Conservation (phyloP, 176 grass and related monocot genomes). For the Neostapfia colusana region DNA sequence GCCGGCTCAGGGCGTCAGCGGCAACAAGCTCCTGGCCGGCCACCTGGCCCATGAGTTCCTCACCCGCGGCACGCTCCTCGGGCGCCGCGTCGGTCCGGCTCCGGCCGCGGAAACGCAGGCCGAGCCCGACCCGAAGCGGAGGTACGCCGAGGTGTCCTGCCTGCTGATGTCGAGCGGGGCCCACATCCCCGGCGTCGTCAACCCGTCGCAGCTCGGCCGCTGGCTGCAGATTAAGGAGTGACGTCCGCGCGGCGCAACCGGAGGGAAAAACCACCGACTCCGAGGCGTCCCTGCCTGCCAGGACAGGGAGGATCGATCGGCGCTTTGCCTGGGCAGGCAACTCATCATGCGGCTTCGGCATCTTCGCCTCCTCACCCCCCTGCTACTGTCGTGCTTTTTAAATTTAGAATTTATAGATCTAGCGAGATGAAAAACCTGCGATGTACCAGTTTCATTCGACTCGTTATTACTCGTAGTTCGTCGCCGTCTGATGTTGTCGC, state of each 20-base stretch:
- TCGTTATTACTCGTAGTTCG: neutral
- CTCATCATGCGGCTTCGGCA: slow-evolving; percentile 1
- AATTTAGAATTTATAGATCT: slow-evolving; percentile 35
- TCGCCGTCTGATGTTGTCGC: slow-evolving; percentile 3
- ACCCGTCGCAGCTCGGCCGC: slow-evolving; percentile 74
- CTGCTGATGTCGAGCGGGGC: slow-evolving; percentile 54
- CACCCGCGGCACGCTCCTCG: slow-evolving; percentile 60
- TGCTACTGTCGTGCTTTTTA: neutral
- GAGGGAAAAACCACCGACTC: no score
- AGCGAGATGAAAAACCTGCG: slow-evolving; percentile 3
- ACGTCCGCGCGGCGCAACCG: neutral
- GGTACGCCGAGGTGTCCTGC: slow-evolving; percentile 57
- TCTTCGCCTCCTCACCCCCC: neutral
- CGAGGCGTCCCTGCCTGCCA: neutral
- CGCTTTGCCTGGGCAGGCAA: no score
- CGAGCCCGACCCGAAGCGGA: slow-evolving; percentile 33
- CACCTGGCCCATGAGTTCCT: slow-evolving; percentile 86
- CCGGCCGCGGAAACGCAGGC: slow-evolving; percentile 3
- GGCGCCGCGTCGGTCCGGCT: slow-evolving; percentile 34
- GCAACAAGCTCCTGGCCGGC: slow-evolving; percentile 69
- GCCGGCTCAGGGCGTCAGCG: neutral
- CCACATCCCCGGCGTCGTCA: slow-evolving; percentile 74
- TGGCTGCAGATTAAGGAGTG: slow-evolving; percentile 76
- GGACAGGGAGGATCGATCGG: neutral
- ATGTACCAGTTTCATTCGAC: slow-evolving; percentile 9